A percentile compares a stretch with the other conserved stretches of the same genome.
These are phyloP conservation scores for Thelephora terrestris DNA, from an alignment of 1,284 basidiomycete species.

Conservation along the genomic window DNA sequence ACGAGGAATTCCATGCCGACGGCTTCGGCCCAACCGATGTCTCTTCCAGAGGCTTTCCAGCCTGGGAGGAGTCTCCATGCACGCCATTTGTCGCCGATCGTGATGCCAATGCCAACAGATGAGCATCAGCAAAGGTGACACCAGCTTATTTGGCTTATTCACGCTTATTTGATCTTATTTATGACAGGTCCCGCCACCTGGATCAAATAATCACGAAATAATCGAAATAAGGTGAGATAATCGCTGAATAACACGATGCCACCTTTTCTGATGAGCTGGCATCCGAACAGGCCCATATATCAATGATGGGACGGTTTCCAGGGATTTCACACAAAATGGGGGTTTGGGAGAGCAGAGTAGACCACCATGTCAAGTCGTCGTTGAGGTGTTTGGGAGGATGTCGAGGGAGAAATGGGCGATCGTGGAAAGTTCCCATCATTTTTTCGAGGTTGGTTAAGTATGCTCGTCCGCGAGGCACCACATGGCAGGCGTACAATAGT, in stretches of 20 bases:
- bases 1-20: conserved; percentile 28
- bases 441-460: conserved; percentile 33
- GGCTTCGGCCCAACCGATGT: conserved; percentile 20
- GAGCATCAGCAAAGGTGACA: no score
- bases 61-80: conserved; percentile 27
- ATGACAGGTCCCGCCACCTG: no score
- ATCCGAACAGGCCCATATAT: background rate
- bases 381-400: conserved; percentile 11
- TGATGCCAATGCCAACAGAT: no score
- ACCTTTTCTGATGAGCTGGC: no score
- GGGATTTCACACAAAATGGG: no score
- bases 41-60: conserved; percentile 18
- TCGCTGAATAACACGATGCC: no score
- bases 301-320: background rate
- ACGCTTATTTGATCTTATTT: no score
- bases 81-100: conserved; percentile 25
- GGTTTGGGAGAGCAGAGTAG: conserved; percentile 6
- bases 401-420: conserved; percentile 19
- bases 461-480: conserved; percentile 23
- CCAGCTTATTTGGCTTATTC: no score
- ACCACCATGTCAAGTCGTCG: conserved; percentile 32
- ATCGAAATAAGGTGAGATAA: no score
- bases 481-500: background rate
- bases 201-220: no score
- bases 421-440: conserved; percentile 9